Conservation (phyloP, 2,329 filamentous ascomycete genomes). For the Sphaerulina musiva region DNA sequence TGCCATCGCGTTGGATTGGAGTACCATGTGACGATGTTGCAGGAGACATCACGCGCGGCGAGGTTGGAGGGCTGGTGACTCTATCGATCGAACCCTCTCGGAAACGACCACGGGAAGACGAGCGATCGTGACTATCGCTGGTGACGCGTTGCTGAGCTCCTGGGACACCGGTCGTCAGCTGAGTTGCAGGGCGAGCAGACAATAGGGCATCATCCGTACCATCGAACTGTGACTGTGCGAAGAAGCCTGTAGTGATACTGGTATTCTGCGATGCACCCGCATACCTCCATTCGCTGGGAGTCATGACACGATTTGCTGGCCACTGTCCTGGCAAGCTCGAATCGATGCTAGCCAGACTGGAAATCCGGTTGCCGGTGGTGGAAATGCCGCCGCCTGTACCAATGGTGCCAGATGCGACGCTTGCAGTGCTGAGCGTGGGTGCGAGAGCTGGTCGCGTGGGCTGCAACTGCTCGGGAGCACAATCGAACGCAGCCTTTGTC, state of each 20-base stretch:
- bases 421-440: slow-evolving; percentile 16
- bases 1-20: slow-evolving; percentile 11
- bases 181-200: slow-evolving; percentile 7
- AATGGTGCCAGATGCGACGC: slow-evolving; percentile 18
- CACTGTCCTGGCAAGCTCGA: slow-evolving; percentile 24
- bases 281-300: slow-evolving; percentile 32
- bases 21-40: slow-evolving; percentile 19
- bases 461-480: slow-evolving; percentile 5
- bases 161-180: slow-evolving; percentile 13
- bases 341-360: slow-evolving; percentile 27
- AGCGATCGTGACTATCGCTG: slow-evolving; percentile 5
- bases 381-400: slow-evolving; percentile 14
- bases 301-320: slow-evolving; percentile 28
- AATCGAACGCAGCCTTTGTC: slow-evolving; percentile 3
- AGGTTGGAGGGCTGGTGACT: slow-evolving; percentile 20
- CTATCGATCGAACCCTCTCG: slow-evolving; percentile 26
- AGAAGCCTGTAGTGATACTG: slow-evolving; percentile 30
- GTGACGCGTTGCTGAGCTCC: slow-evolving; percentile 15
- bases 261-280: slow-evolving; percentile 30
- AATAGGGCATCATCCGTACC: slow-evolving; percentile 23
- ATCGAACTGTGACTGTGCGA: slow-evolving; percentile 31
- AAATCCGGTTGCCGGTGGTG: slow-evolving; percentile 20
- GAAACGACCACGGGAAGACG: slow-evolving; percentile 20
- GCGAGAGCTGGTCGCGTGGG: slow-evolving; percentile 10
- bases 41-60: slow-evolving; percentile 22